phyloP scores from a whole-genome alignment of 78 protist species.

The Dictyostelium discoideum region DNA sequence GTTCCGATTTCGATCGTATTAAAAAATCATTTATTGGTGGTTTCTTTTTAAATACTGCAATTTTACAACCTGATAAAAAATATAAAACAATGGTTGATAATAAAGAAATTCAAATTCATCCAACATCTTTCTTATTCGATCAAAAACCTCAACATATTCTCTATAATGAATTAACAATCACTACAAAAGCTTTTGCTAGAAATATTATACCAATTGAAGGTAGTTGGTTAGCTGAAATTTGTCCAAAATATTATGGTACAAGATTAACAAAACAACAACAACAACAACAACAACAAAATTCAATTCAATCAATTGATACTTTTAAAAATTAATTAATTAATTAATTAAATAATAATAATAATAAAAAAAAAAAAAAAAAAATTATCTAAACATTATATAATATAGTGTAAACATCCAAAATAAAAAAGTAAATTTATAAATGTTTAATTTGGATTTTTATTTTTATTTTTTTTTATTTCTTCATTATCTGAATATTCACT shows the following conservation, averaged over 20 bases:
- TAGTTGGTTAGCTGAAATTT: conserved; percentile 53
- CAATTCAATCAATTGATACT: background rate
- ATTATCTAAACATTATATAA: no score
- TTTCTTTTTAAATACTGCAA: conserved; percentile 80
- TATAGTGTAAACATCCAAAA: no score
- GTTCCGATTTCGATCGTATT: conserved; percentile 51
- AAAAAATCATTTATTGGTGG: conserved; percentile 79
- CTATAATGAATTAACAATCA: conserved; percentile 79
- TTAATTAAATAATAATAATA: no score
- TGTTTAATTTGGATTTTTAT: no score
- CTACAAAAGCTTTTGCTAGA: conserved; percentile 69
- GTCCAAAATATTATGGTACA: conserved; percentile 71
- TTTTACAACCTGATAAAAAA: conserved; percentile 70
- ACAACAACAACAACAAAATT: background rate
- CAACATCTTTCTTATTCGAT: conserved; percentile 73
- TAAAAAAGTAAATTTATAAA: no score
- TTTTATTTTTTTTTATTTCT: no score
- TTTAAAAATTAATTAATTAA: background rate
- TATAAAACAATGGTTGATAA: conserved; percentile 76
- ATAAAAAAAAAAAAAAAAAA: no score
- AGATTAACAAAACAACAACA: background rate
- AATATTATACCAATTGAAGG: conserved; percentile 64
- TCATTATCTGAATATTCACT: no score
- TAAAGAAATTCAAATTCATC: conserved; percentile 80
- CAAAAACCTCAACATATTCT: conserved; percentile 54